phyloP scores from a whole-genome alignment of 805 yeast species.

The Cyberlindnera bimundalis region DNA sequence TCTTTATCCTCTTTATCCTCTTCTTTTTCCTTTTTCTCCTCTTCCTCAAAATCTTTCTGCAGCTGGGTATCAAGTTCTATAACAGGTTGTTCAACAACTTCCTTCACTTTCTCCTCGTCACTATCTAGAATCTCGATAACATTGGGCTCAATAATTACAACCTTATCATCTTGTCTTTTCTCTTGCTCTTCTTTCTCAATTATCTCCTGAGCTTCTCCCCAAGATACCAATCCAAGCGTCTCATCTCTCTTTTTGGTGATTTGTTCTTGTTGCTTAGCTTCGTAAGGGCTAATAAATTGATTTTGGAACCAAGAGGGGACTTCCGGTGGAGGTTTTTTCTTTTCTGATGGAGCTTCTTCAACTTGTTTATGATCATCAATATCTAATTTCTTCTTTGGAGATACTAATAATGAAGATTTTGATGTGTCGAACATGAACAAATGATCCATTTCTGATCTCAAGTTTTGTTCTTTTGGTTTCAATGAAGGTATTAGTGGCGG shows the following conservation, averaged over 20 bases:
- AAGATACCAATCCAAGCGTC: slow-evolving; percentile 43
- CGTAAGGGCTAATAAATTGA: slow-evolving; percentile 6
- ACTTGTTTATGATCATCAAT: neutral
- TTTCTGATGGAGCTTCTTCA: neutral
- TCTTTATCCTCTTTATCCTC: neutral
- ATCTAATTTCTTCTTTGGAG: neutral
- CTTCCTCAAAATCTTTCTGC: too few relatives aligned
- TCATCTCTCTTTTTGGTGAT: slow-evolving; percentile 7
- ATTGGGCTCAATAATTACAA: slow-evolving; percentile 9
- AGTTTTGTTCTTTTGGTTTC: slow-evolving; percentile 1
- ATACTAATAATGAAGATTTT: slow-evolving; percentile 3
- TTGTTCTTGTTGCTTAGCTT: slow-evolving; percentile 10
- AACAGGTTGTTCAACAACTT: too few relatives aligned
- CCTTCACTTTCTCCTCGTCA: neutral
- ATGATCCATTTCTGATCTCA: slow-evolving; percentile 23
- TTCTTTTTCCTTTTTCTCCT: neutral
- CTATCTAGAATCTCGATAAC: slow-evolving; percentile 9
- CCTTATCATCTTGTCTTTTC: slow-evolving; percentile 10
- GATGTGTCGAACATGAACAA: slow-evolving; percentile 11
- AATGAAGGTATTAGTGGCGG: neutral
- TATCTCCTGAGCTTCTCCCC: slow-evolving; percentile 43
- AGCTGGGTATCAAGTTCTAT: too few relatives aligned
- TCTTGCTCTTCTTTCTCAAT: slow-evolving; percentile 15
- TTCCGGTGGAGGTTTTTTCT: neutral
- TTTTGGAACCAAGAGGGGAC: slow-evolving; percentile 30